A percentile compares a stretch with the other conserved stretches of the same genome.
Evolutionary conservation across 2,329 filamentous ascomycete genomes (phyloP).

Genomic region (Fusarium continuum): DNA sequence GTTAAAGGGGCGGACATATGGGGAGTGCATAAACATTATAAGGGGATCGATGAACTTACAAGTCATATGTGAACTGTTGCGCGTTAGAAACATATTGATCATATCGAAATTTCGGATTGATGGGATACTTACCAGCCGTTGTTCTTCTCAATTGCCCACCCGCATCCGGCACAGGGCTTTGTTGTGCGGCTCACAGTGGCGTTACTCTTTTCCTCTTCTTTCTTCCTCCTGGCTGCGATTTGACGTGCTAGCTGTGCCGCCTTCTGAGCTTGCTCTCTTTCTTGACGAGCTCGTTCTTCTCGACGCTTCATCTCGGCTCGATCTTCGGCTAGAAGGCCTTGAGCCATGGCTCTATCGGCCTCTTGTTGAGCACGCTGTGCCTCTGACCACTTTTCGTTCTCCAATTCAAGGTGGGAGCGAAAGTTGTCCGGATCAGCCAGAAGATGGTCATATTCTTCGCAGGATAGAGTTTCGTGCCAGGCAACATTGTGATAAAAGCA

Average conservation of each 20-base stretch:
- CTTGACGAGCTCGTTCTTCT: conserved; percentile 36
- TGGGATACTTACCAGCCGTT: conserved; percentile 53
- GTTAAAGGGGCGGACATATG: not conserved
- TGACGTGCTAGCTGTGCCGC: conserved; percentile 42
- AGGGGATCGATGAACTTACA: conserved; percentile 47
- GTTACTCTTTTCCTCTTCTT: conserved; percentile 49
- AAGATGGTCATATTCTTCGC: conserved; percentile 54
- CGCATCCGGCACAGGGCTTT: conserved; percentile 52
- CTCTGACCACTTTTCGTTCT: conserved; percentile 48
- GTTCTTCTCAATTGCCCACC: conserved; percentile 53
- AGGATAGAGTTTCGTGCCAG: conserved; percentile 55
- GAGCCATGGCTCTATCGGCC: conserved; percentile 51
- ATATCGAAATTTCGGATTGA: not conserved
- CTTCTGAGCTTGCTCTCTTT: conserved; percentile 38
- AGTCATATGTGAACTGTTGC: conserved; percentile 52
- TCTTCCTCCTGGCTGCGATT: conserved; percentile 43
- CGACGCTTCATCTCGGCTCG: conserved; percentile 39
- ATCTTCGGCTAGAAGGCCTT: conserved; percentile 46
- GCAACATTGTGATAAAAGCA: conserved; percentile 55
- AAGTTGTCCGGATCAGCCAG: conserved; percentile 52
- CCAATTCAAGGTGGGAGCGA: conserved; percentile 49
- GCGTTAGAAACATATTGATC: conserved; percentile 36
- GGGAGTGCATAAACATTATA: not conserved
- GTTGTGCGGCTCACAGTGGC: conserved; percentile 45
- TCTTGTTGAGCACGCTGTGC: conserved; percentile 59